Conservation (phyloP, 1,284 basidiomycete species). For the Ustilago cynodontis region DNA sequence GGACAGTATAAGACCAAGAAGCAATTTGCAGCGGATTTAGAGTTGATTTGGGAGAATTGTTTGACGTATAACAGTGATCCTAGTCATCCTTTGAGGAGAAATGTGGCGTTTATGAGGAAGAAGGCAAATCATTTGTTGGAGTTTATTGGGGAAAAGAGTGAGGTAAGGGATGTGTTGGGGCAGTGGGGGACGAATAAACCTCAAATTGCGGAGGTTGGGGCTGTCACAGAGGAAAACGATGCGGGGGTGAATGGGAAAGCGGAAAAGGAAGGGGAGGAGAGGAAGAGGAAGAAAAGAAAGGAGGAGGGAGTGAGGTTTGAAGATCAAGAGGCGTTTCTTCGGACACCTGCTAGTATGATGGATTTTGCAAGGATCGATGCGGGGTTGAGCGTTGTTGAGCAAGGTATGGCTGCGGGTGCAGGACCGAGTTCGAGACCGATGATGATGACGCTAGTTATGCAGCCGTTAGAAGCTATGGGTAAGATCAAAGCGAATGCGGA, state of each 20-base stretch:
- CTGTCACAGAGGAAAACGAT: neutral
- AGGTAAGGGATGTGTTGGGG: constrained; percentile 71
- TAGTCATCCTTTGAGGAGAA: constrained; percentile 64
- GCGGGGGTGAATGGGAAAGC: neutral
- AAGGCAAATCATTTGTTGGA: constrained; percentile 76
- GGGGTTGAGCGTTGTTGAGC: constrained; percentile 13
- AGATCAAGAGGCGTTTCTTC: constrained; percentile 77
- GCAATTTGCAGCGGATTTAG: constrained; percentile 91
- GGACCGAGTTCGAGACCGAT: constrained; percentile 46
- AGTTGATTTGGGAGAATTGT: constrained; percentile 97
- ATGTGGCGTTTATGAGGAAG: constrained; percentile 65
- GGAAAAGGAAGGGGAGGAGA: constrained; percentile 3
- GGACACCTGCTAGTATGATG: constrained; percentile 82
- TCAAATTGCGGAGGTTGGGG: neutral
- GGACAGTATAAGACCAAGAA: constrained; percentile 90
- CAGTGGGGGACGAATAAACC: constrained; percentile 54
- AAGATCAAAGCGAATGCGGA: constrained; percentile 26
- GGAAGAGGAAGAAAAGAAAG: constrained; percentile 16
- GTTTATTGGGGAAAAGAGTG: constrained; percentile 88
- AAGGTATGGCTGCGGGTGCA: neutral
- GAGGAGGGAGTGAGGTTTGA: constrained; percentile 60
- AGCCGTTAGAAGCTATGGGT: constrained; percentile 29
- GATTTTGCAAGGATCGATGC: constrained; percentile 55
- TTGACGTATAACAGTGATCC: constrained; percentile 89
- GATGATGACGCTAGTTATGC: constrained; percentile 12